Base-by-base conservation (phyloP, 345 rosid genomes). In the Bruguiera parviflora region DNA sequence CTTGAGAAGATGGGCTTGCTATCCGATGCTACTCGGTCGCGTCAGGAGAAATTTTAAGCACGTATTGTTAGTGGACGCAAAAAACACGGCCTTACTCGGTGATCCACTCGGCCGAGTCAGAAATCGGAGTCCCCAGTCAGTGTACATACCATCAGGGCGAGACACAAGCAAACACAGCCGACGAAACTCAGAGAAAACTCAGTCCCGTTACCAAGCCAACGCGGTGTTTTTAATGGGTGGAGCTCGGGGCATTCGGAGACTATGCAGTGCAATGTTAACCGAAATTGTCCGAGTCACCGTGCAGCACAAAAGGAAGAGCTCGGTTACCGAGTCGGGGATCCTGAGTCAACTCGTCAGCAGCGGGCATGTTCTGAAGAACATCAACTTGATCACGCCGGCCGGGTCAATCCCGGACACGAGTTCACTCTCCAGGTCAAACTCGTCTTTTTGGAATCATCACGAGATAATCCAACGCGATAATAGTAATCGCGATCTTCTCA, bases 1-100 rank as follows among this genome's bases (percentile, higher is more conserved):
- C 71, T 60, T 95, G 71, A 70, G 89, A 58, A 74, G 97, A 65
- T 94, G 98, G 97, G 97, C 96, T 8, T 84, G 92, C 75, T 94
- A 89, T 51, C 89, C 96, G 24, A 91, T 95, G 96, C 77, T 95
- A 2, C 84, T 95, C 0, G 99, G 97, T 2, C 95, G 96, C 33
- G 72, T 95, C 62, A 71, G 92, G 64, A 85, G 90, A 33, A 88
- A 74, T 73, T 95, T 88, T 68, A 95, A 87, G 80, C 99, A 89
- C 67, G 61, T 88, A 27, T 73, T 86, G 82, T 81, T 95, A 8
- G 72, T 83, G 0, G 96, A 95, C 65, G 83, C 81, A 0, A 89
- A 83, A 52, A 83, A 70, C 60, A 19, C 80, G 67, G 13, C 81
- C 15, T 4, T 95, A 10, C 77, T 85, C 66, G 81, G 87, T 8